Evolutionary conservation across 345 rosid species (phyloP).

Genomic region (Arabidopsis suecica): DNA sequence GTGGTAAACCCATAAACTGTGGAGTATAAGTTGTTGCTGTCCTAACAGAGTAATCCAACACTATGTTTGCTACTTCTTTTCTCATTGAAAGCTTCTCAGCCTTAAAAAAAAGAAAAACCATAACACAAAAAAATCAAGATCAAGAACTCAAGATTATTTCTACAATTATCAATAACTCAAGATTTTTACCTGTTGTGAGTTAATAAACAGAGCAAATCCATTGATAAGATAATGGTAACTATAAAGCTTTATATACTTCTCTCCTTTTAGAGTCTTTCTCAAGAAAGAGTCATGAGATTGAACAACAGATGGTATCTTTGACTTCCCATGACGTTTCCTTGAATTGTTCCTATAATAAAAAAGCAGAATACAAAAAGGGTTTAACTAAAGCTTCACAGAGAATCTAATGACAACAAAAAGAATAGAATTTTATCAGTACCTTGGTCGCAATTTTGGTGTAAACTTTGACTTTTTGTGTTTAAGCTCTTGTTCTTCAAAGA

Average conservation of each 20-base stretch:
- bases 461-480: conserved; percentile 43
- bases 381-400: conserved; percentile 5
- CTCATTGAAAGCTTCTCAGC: conserved; percentile 69
- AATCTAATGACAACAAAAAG: neutral
- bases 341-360: conserved; percentile 53
- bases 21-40: conserved; percentile 95
- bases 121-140: conserved; percentile 2
- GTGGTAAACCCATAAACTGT: conserved; percentile 87
- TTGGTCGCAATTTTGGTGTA: conserved; percentile 45
- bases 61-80: conserved; percentile 82
- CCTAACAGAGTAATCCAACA: conserved; percentile 82
- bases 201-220: conserved; percentile 88
- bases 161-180: conserved; percentile 20
- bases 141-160: conserved; percentile 13
- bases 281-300: conserved; percentile 83
- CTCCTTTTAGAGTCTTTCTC: conserved; percentile 70
- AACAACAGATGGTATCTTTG: conserved; percentile 55
- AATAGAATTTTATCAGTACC: conserved; percentile 48
- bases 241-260: conserved; percentile 87
- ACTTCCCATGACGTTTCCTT: conserved; percentile 45
- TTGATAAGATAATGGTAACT: conserved; percentile 92
- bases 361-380: neutral
- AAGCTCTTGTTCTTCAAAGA: conserved; percentile 48
- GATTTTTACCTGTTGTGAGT: conserved; percentile 64
- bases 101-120: conserved; percentile 46